These are phyloP conservation scores for Trichoderma atroviride DNA, from an alignment of 2,329 filamentous ascomycete genomes.

Conservation along the genomic window DNA sequence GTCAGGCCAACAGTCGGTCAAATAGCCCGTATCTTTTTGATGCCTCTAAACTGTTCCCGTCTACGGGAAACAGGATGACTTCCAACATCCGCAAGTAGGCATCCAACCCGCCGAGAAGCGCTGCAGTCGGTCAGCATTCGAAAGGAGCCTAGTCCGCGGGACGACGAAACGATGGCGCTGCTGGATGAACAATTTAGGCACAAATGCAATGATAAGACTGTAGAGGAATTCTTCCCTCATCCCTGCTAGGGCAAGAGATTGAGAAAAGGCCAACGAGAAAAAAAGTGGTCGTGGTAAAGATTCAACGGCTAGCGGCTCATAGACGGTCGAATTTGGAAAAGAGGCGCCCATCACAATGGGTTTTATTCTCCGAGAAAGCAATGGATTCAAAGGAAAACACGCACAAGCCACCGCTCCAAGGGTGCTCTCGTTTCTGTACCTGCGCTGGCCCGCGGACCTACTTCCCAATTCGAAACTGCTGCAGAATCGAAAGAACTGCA, in stretches of 20 bases:
- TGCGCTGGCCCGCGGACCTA: background rate
- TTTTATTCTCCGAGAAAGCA: constrained; percentile 16
- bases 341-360: background rate
- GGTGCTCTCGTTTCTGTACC: background rate
- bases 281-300: background rate
- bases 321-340: background rate
- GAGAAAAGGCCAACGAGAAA: background rate
- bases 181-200: constrained; percentile 13
- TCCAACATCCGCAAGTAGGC: background rate
- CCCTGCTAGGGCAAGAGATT: background rate
- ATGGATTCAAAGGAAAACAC: background rate
- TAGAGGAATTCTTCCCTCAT: constrained; percentile 6
- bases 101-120: background rate
- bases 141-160: constrained; percentile 5
- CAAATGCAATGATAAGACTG: background rate
- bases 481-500: background rate
- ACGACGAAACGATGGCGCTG: constrained; percentile 8
- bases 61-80: background rate
- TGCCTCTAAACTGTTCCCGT: background rate
- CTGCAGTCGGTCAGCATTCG: background rate
- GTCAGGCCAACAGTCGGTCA: background rate
- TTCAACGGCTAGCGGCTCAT: constrained; percentile 1
- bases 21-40: background rate
- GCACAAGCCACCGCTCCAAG: background rate
- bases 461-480: background rate